Conservation (phyloP, 306 rosid genomes). For the Trifolium pratense region DNA sequence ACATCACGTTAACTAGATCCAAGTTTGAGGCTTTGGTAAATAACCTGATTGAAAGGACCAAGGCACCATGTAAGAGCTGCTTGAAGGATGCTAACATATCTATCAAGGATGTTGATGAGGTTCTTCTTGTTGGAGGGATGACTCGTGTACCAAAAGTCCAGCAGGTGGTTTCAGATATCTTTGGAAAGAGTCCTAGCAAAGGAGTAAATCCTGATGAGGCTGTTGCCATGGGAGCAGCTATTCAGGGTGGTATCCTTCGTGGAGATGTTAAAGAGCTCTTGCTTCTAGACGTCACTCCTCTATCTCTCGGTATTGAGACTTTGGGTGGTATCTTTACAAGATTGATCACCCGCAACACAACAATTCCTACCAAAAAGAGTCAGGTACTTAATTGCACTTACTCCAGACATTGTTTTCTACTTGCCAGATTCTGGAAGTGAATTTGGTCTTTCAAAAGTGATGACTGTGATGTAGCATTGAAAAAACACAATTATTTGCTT, state of each 20-base stretch:
- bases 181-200: conserved; percentile 89
- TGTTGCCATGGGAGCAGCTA: conserved; percentile 94
- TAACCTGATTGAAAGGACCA: conserved; percentile 85
- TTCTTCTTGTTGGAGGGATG: conserved; percentile 97
- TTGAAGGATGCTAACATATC: conserved; percentile 86
- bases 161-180: conserved; percentile 70
- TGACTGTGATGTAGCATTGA: background rate
- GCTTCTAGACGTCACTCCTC: conserved; percentile 91
- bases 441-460: background rate
- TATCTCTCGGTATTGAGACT: conserved; percentile 92
- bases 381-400: conserved; percentile 58
- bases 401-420: background rate
- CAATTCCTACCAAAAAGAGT: conserved; percentile 92
- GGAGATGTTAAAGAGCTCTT: conserved; percentile 95
- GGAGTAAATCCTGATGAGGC: conserved; percentile 99
- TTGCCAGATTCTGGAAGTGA: background rate
- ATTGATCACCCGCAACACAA: conserved; percentile 83
- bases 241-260: conserved; percentile 94
- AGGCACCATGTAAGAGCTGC: conserved; percentile 83
- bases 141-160: conserved; percentile 97
- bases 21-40: conserved; percentile 82
- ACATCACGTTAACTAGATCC: conserved; percentile 84
- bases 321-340: conserved; percentile 95
- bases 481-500: background rate
- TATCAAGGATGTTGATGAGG: conserved; percentile 87